A percentile compares a stretch with the other conserved stretches of the same genome.
Evolutionary conservation across 164 flowering plant genomes (phyloP).

Genomic region (Cinnamomum chago): DNA sequence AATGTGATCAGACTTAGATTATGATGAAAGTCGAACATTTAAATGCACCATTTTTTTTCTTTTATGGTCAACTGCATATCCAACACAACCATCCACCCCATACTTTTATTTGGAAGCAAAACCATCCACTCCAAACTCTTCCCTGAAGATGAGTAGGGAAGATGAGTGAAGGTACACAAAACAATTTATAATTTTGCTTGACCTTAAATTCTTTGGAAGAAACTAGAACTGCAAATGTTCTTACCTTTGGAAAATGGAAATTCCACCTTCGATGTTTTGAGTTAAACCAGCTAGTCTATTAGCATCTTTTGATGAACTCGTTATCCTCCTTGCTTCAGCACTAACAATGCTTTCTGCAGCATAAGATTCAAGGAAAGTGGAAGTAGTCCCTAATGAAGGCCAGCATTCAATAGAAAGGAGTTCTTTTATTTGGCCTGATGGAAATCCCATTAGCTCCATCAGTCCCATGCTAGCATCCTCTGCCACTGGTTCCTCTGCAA

Average conservation of each 20-base stretch:
- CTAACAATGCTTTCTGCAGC: constrained; percentile 22
- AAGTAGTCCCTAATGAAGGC: constrained; percentile 29
- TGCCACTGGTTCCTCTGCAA: constrained; percentile 37
- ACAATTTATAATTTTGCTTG: background rate
- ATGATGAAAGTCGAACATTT: too few species aligned
- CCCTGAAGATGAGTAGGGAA: background rate
- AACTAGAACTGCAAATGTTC: constrained; percentile 4
- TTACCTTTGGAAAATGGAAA: constrained; percentile 78
- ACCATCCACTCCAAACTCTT: background rate
- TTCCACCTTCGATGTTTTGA: constrained; percentile 36
- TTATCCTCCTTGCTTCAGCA: constrained; percentile 26
- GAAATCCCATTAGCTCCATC: constrained; percentile 46
- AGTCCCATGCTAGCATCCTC: constrained; percentile 23
- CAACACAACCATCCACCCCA: background rate
- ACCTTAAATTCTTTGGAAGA: background rate
- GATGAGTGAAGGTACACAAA: background rate
- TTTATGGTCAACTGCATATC: too few species aligned
- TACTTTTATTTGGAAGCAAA: too few species aligned
- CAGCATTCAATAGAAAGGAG: constrained; percentile 13
- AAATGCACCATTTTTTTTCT: too few species aligned
- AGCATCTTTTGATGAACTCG: constrained; percentile 32
- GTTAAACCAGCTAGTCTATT: constrained; percentile 29
- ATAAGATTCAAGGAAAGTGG: constrained; percentile 26
- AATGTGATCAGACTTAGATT: too few species aligned
- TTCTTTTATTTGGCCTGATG: constrained; percentile 31